Evolutionary conservation across 2,329 filamentous ascomycete genomes (phyloP).

Genomic region (Cytospora mali): DNA sequence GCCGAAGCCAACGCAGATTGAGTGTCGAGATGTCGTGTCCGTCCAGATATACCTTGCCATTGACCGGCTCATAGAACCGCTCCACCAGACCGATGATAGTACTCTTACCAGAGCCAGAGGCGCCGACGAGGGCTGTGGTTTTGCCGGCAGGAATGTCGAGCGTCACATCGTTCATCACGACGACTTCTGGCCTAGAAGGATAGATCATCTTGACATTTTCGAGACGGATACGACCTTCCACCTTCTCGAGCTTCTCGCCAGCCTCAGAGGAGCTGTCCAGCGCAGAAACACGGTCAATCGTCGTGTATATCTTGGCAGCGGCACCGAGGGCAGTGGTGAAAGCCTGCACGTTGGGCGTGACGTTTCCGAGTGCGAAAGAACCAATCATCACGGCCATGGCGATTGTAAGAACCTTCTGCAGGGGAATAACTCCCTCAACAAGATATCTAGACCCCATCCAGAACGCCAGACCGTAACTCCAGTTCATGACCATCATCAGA

Average conservation of each 20-base stretch:
- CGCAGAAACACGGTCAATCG: slow-evolving; percentile 85
- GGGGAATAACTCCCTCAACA: slow-evolving; percentile 62
- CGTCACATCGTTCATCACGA: slow-evolving; percentile 82
- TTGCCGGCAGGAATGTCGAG: slow-evolving; percentile 85
- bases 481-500: slow-evolving; percentile 82
- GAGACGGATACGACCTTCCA: slow-evolving; percentile 80
- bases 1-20: slow-evolving; percentile 88
- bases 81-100: slow-evolving; percentile 93
- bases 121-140: slow-evolving; percentile 89
- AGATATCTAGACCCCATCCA: slow-evolving; percentile 84
- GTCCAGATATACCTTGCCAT: slow-evolving; percentile 77
- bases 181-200: slow-evolving; percentile 86
- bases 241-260: slow-evolving; percentile 72
- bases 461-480: slow-evolving; percentile 86
- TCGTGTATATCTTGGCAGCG: slow-evolving; percentile 88
- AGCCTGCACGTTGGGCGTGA: slow-evolving; percentile 82
- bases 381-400: slow-evolving; percentile 92
- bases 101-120: slow-evolving; percentile 92
- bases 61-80: slow-evolving; percentile 89
- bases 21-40: slow-evolving; percentile 78
- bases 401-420: slow-evolving; percentile 79
- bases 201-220: slow-evolving; percentile 90
- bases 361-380: slow-evolving; percentile 86
- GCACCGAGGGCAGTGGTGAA: slow-evolving; percentile 84
- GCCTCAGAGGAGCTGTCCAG: slow-evolving; percentile 73